These are phyloP conservation scores for Cystobasidium tubakii DNA, from an alignment of 768 basidiomycete genomes.

Conservation along the genomic window DNA sequence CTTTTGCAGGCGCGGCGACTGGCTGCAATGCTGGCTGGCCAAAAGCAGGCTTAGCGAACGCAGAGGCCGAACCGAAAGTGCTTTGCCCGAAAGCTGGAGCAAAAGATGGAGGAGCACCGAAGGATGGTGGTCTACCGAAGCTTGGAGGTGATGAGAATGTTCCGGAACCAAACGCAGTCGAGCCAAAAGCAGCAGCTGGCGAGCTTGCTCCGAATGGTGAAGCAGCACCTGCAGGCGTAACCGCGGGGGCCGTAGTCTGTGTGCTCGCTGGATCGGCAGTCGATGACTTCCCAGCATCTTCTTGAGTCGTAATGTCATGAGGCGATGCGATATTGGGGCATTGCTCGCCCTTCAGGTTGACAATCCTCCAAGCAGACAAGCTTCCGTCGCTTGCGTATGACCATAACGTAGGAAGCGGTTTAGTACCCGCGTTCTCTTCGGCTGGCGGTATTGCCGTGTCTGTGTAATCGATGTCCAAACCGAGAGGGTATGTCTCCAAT, in stretches of 20 bases:
- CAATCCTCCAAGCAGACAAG: slow-evolving; percentile 28
- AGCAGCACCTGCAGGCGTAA: neutral
- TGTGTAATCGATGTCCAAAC: slow-evolving; percentile 50
- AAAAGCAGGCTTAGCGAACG: slow-evolving; percentile 25
- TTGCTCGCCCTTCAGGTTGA: slow-evolving; percentile 13
- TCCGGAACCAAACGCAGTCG: neutral
- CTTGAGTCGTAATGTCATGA: slow-evolving; percentile 6
- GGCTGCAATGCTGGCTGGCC: neutral
- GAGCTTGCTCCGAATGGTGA: slow-evolving; percentile 3
- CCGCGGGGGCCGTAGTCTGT: neutral
- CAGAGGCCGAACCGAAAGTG: neutral
- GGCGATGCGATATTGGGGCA: neutral
- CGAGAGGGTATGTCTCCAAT: slow-evolving; percentile 50
- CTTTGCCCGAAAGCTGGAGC: slow-evolving; percentile 17
- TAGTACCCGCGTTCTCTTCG: slow-evolving; percentile 3
- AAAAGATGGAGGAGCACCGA: slow-evolving; percentile 4
- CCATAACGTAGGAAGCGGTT: slow-evolving; percentile 16
- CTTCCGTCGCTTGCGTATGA: slow-evolving; percentile 23
- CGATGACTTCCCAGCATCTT: slow-evolving; percentile 5
- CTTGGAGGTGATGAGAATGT: slow-evolving; percentile 19
- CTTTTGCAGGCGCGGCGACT: neutral
- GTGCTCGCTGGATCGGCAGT: neutral
- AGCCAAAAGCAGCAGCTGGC: neutral
- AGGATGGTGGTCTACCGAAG: neutral
- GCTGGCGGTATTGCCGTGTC: slow-evolving; percentile 41